Base-by-base conservation (phyloP, 2,329 filamentous ascomycete genomes). In the Botryotinia convoluta region DNA sequence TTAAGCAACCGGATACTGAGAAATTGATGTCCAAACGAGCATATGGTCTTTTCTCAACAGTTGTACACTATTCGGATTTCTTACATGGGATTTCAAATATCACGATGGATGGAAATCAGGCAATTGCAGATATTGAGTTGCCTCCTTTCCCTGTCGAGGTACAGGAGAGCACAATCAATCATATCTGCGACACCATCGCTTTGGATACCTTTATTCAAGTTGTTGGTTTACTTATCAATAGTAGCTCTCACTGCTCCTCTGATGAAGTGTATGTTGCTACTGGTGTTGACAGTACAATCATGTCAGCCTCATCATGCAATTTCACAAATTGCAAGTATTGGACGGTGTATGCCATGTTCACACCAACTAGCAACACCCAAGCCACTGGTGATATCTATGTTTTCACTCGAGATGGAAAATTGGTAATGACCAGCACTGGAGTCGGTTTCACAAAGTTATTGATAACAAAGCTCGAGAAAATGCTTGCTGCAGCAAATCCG, bases 121-220 rank as follows among this genome's bases (percentile, higher is more conserved):
- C 62, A 20, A 37, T 65, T 57, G 70, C 61, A 26, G 51, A 65
- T 18, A 64, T 72, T n/a, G 37, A 29, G 20, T 35, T 72, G 9
- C 70, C 61, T 44, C n/a, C 35, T 35, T 51, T 44, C 18, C 37
- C 32, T 1, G n/a, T 61, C 4, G 48, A 51, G 20, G 42, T 57
- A 8, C 35, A 62, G 12, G 59, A 72, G n/a, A 59, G 48, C 26
- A 72, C 70, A 20, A 39, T 65, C 20, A 20, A 9, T n/a, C 39
- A 60, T 45, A 45, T 71, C 20, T 60, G 54, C 9, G 60, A 65
- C 37, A 54, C 62, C 18, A 26, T 67, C 22, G 64, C 77, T 12
- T 61, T 79, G 12, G 81, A 83, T 70, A 79, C 76, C 59, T 83
- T 83, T 74, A 75, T 81, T 20, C 82, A 82, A 72, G 76, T 82